Evolutionary conservation across 2,329 filamentous ascomycete genomes (phyloP).

Genomic region (Cadophora sp.): DNA sequence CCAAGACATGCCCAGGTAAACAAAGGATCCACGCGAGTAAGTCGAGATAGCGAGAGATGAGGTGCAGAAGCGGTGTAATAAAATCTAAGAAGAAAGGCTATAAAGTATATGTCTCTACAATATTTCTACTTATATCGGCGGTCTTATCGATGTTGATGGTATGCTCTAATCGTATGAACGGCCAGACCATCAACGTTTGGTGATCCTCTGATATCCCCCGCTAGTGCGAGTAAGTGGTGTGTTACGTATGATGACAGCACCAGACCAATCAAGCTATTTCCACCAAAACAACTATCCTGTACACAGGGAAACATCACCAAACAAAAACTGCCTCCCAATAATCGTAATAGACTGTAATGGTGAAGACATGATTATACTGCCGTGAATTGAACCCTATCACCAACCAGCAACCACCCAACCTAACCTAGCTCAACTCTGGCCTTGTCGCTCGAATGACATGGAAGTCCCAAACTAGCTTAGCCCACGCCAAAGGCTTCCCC

Average conservation of each 20-base stretch:
- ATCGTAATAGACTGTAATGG: neutral
- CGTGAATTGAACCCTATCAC: neutral
- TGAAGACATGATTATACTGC: neutral
- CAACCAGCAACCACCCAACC: neutral
- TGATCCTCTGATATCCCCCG: neutral
- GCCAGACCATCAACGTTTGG: neutral
- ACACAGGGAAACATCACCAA: conserved; percentile 2
- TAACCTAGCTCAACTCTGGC: neutral
- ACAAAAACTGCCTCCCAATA: neutral
- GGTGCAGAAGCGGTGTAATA: neutral
- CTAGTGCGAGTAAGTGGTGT: neutral
- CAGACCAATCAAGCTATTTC: conserved; percentile 17
- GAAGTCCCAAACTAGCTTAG: neutral
- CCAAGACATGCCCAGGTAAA: no score
- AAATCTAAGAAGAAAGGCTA: no score
- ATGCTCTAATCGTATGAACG: neutral
- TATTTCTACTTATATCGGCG: no score
- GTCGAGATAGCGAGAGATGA: neutral
- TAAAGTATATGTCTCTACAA: no score
- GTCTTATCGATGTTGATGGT: neutral
- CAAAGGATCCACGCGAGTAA: neutral
- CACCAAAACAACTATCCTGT: conserved; percentile 20
- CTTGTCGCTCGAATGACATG: neutral
- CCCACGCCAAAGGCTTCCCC: neutral
- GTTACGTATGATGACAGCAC: conserved; percentile 12